Base-by-base conservation (phyloP, 2,329 filamentous ascomycete species). In the Colletotrichum scovillei region DNA sequence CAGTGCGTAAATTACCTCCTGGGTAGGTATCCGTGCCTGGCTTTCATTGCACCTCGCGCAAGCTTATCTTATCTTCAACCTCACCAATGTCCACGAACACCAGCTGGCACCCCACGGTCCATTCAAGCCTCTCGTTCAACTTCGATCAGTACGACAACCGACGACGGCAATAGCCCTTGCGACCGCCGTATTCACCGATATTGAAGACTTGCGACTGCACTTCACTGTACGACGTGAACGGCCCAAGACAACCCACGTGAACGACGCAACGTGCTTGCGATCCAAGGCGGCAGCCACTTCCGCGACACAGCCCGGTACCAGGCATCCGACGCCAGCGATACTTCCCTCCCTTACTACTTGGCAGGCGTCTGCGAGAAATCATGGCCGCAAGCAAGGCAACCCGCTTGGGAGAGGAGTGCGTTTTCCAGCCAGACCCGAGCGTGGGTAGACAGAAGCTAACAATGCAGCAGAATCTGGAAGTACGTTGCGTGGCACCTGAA, bases 391-490 rank as follows among this genome's bases (percentile, higher is more conserved):
- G 84, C 80, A 91, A 91, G 81, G 89, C 89, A 69, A 87, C 88
- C 80, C 88, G 89, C 69, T 82, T 91, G 75, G 89, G 89, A 80
- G 89, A 91, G 82, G 89, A 91, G 89, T 91, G 84, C 72, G 89
- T 86, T 66, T 26, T n/a, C 46, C 28, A 14, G 14, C 16, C 42
- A 49, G 19, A n/a, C 42, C 19, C 26, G 14, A 46, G 35, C 26
- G 22, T 46, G 30, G 35, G 32, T 28, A 19, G 53, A 71, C 28
- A 63, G 35, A 19, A 63, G 65, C 73, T 76, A 65, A 76, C 69
- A n/a, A n/a, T 22, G 4, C 22, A 73, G 60, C 80, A 97, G 95
- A 83, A 94, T 97, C 78, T 97, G 95, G 95, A 97, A 97, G 95
- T 97, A 88, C 91, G 93, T 88, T 63, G 35, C 11, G 22, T 46